Conservation (phyloP, 495 filamentous ascomycete species). For the Astrothelium macrocarpum region DNA sequence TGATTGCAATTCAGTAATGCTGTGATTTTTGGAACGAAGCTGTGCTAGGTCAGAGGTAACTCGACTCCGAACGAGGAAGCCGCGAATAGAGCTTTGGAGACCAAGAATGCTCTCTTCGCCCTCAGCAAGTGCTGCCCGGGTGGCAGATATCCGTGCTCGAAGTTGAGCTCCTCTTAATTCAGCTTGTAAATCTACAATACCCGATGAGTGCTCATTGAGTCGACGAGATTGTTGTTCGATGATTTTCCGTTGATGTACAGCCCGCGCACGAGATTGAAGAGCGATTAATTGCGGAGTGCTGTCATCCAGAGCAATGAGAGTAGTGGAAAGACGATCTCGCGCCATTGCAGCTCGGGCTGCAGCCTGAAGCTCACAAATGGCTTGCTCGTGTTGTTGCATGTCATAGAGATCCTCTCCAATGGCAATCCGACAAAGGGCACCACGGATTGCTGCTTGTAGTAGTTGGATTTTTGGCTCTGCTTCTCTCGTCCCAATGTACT, state of each 20-base stretch:
- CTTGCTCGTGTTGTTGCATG: not conserved
- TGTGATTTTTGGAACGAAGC: constrained; percentile 47
- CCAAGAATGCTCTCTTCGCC: constrained; percentile 31
- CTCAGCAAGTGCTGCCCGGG: constrained; percentile 28
- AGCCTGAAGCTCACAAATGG: not conserved
- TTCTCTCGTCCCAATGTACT: constrained; percentile 40
- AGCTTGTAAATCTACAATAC: constrained; percentile 39
- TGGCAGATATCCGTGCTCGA: constrained; percentile 32
- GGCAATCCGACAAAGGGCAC: constrained; percentile 30
- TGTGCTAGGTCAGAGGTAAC: constrained; percentile 42
- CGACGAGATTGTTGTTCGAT: constrained; percentile 26
- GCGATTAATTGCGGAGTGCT: not conserved
- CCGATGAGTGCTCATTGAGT: constrained; percentile 27
- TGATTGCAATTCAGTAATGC: constrained; percentile 61
- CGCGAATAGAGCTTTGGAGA: constrained; percentile 27
- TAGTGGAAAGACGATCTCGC: not conserved
- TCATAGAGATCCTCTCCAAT: constrained; percentile 6
- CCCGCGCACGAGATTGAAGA: constrained; percentile 19
- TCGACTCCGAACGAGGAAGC: constrained; percentile 34
- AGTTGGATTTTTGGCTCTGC: constrained; percentile 42
- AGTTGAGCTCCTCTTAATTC: constrained; percentile 34
- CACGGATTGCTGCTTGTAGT: constrained; percentile 57
- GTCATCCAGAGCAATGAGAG: not conserved
- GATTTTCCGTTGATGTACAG: constrained; percentile 6
- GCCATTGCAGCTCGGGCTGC: not conserved